Evolutionary conservation across 192 early-diverging fungal genomes (phyloP).

Genomic region (Cladochytrium replicatum): DNA sequence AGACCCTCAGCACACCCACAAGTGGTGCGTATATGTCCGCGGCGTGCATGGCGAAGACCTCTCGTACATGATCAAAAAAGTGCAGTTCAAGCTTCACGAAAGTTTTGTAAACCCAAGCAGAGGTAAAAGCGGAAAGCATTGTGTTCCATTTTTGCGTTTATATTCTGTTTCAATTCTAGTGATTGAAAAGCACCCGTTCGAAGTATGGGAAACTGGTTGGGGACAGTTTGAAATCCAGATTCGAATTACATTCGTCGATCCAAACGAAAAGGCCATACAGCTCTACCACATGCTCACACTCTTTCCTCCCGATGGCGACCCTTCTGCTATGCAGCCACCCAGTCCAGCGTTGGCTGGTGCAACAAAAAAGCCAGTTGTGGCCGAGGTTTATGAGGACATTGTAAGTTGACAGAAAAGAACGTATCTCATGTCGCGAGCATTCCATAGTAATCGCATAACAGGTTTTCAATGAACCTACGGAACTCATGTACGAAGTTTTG

Average conservation of each 20-base stretch:
- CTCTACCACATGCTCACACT: slow-evolving; percentile 86
- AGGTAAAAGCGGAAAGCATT: slow-evolving; percentile 32
- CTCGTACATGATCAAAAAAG: slow-evolving; percentile 74
- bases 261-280: slow-evolving; percentile 64
- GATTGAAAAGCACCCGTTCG: slow-evolving; percentile 83
- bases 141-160: slow-evolving; percentile 4
- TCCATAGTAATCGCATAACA: too few species aligned
- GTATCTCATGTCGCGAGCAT: too few species aligned
- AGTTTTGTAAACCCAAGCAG: slow-evolving; percentile 67
- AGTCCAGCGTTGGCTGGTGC: too few species aligned
- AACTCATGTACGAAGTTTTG: slow-evolving; percentile 56
- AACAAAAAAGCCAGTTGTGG: slow-evolving; percentile 57
- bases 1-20: slow-evolving; percentile 87
- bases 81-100: slow-evolving; percentile 93
- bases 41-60: slow-evolving; percentile 82
- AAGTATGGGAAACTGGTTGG: slow-evolving; percentile 95
- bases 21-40: slow-evolving; percentile 85
- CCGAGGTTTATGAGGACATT: slow-evolving; percentile 74
- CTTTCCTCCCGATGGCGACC: slow-evolving; percentile 77
- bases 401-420: slow-evolving; percentile 44
- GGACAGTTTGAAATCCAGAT: slow-evolving; percentile 97
- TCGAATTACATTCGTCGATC: slow-evolving; percentile 74
- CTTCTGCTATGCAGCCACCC: too few species aligned
- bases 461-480: slow-evolving; percentile 78
- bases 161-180: too few species aligned